Evolutionary conservation across 139 green algal species (phyloP), one percentile per base, ranked within the genome.

Genomic region (Chlorella sorokiniana): DNA sequence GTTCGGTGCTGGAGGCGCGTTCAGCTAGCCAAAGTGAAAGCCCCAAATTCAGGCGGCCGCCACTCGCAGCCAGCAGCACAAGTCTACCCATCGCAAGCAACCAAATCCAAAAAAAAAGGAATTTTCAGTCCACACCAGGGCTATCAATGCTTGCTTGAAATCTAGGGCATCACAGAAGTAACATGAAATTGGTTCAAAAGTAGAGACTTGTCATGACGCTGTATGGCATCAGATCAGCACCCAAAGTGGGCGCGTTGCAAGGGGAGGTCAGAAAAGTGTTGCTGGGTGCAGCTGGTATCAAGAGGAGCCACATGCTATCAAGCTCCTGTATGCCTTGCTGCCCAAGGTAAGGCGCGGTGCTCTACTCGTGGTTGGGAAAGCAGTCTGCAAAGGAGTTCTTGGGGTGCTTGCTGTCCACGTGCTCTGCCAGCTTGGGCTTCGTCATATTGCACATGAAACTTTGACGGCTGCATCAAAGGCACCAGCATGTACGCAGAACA

Each of bases 341-440:
- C 48, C 48, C 16, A 59, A 11, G 48, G 11, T 16, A 59, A 59
- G 56, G n/a, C n/a, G n/a, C n/a, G n/a, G n/a, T n/a, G n/a, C n/a
- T n/a, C n/a, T n/a, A n/a, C n/a, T n/a, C 71, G 8, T 69, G 31
- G 25, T 40, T 59, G 41, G 80, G 80, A 52, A 85, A 85, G 54
- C 80, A 85, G 5, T 85, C 80, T 20, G 67, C 65, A 69, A 83
- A 83, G 33, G 48, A 62, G 7, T 81, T 59, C 69, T 92, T 93
- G 40, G 80, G 54, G 45, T 94, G 91, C 82, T 90, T 94, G 85
- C 85, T 89, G 45, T 90, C 87, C 1, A 69, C 42, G 71, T 94
- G 91, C 51, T 92, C 85, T 67, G 87, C 80, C n/a, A 94, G 78
- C 74, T 88, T 87, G 5, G 48, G 42, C 79, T 84, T 61, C n/a